Evolutionary conservation across 495 filamentous ascomycete genomes (phyloP).

Genomic region (Cladorrhinum samala): DNA sequence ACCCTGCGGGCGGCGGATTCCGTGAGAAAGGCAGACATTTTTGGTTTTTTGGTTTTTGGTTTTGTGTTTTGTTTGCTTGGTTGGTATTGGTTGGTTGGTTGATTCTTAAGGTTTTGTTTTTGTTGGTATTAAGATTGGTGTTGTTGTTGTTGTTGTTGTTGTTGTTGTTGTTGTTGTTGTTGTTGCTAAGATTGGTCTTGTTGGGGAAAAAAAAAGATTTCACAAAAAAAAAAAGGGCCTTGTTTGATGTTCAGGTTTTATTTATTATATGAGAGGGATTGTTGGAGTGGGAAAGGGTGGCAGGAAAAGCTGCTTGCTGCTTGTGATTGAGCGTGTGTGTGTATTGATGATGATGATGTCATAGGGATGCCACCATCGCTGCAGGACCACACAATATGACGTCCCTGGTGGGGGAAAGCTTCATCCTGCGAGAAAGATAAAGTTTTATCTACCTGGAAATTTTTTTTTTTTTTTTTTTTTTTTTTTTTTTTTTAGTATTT

Average conservation of each 20-base stretch:
- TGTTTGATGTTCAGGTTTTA: too few relatives aligned
- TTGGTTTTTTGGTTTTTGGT: constrained; percentile 22
- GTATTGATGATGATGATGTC: constrained; percentile 20
- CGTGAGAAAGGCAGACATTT: constrained; percentile 48
- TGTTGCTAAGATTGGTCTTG: too few relatives aligned
- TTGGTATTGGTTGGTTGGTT: neutral
- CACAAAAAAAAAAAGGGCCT: neutral
- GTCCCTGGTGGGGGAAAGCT: constrained; percentile 9
- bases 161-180: neutral
- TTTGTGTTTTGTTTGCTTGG: constrained; percentile 8
- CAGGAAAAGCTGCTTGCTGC: too few relatives aligned
- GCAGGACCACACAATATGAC: constrained; percentile 10
- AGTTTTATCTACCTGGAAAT: too few relatives aligned
- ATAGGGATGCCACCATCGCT: constrained; percentile 13
- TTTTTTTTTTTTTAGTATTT: neutral
- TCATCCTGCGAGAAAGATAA: neutral
- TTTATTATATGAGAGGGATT: too few relatives aligned
- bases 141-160: neutral
- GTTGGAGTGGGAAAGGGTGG: neutral
- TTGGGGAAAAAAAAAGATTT: neutral
- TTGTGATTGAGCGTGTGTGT: too few relatives aligned
- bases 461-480: too few relatives aligned
- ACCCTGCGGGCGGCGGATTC: constrained; percentile 33
- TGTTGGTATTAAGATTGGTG: neutral
- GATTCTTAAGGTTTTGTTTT: neutral